Evolutionary conservation across 2,329 filamentous ascomycete species (phyloP), one percentile per base, ranked within the genome.

Genomic region (Aureobasidium subglaciale): DNA sequence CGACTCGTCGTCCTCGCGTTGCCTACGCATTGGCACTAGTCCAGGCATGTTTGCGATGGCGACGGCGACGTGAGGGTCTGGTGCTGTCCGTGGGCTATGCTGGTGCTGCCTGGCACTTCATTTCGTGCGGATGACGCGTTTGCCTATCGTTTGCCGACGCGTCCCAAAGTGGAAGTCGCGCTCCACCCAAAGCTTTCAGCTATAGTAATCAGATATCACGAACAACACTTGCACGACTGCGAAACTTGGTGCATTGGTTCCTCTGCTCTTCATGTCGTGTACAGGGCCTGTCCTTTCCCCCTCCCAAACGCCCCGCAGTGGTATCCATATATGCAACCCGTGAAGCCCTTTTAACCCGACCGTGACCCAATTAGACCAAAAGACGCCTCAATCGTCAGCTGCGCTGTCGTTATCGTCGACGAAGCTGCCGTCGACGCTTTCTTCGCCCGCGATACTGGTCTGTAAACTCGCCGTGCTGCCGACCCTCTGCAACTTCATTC

Each of bases 371-470:
- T 40, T 3, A 3, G 4, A 45, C 29, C 22, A 13, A 16, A 5
- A 49, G 45, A 4, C 35, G 15, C 7, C 34, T 63, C 58, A 67
- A 24, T 67, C 64, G 24, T 66, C 65, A 35, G 55, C 64, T 37
- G 65, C 59, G 45, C 63, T 66, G 0, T 60, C 66, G 30, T 67
- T 52, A 5, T 58, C 68, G 25, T 65, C 64, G 22, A 69, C 62
- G 59, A 70, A 68, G 43, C 67, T 69, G n/a, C 66, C 68, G 56
- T 70, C 68, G 24, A 63, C 52, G 54, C 67, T 69, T 30, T 69
- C 68, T 20, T 62, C 61, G 50, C 68, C 66, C 29, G 60, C 58
- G 24, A 55, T 46, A 37, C 58, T 61, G 20, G 62, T 62, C 43
- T 62, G 59, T 9, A 69, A 58, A 57, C 68, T 70, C n/a, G 66